Base-by-base conservation (phyloP, 345 rosid genomes). In the Gossypium stocksii region DNA sequence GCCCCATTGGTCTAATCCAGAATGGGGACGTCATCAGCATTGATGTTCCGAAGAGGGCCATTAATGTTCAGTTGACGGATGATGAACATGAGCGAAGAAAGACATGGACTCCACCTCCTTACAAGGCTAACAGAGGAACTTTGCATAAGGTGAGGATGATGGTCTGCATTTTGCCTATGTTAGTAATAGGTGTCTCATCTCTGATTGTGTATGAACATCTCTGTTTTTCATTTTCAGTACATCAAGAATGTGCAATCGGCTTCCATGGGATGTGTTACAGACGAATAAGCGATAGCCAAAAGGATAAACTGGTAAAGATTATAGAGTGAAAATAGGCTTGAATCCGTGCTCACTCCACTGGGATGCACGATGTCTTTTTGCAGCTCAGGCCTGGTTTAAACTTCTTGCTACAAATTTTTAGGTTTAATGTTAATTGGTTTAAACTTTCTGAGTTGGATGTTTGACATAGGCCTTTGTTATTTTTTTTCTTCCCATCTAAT, bases 221-320 rank as follows among this genome's bases (percentile, higher is more conserved):
- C 16, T 66, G 2, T 66, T 48, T 56, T 72, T 56, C 59, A 53
- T 84, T 82, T 73, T 45, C 89, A 94, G 98, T 93, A 96, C 88
- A 91, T 96, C 82, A 93, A 91, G 93, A 91, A 82, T 1, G 99
- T 95, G 73, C 86, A 90, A 70, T 80, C 98, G 0, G 97, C 99
- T 75, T 88, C 99, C 23, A 66, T 63, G 61, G 98, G 98, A 70
- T 93, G 99, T 5, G 99, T 96, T 61, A 93, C 98, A 0, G 99
- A 96, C 66, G 98, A 96, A 81, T 90, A 87, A 79, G 45, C 46
- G 1, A 51, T 19, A 46, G 68, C 58, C 14, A 6, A 72, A 44
- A 4, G 13, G 14, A 3, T 63, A 29, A 17, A 9, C 9, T 16
- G 22, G 9, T 38, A 63, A 4, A 9, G 23, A 29, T 34, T 23